phyloP scores from a whole-genome alignment of 345 rosid species.

The Citrus hindsii region DNA sequence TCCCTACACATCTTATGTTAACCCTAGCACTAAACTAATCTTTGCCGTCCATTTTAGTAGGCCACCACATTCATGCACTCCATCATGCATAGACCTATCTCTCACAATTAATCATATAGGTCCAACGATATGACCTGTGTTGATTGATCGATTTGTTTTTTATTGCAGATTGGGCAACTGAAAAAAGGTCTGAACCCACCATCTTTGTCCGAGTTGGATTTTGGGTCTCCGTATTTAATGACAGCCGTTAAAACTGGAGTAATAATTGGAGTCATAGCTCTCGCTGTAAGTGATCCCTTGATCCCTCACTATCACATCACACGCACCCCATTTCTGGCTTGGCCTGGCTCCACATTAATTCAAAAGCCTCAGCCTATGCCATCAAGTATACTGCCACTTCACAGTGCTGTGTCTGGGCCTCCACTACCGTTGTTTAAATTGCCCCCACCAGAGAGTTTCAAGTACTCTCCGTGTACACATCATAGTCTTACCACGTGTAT shows the following conservation, averaged over 20 bases:
- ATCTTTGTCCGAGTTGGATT: conserved; percentile 58
- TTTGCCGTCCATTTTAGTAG: not conserved
- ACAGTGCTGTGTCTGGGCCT: not conserved
- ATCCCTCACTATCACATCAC: not conserved
- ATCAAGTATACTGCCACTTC: not conserved
- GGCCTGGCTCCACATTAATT: not conserved
- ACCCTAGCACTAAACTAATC: not conserved
- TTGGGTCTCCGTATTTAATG: conserved; percentile 59
- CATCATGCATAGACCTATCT: not conserved
- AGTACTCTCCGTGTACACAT: too few relatives aligned
- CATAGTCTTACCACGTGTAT: too few relatives aligned
- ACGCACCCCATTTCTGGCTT: not conserved
- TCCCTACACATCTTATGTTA: not conserved
- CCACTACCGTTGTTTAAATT: not conserved
- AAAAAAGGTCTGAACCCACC: conserved; percentile 87
- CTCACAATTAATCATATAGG: not conserved
- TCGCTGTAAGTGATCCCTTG: conserved; percentile 53
- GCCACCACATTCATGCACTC: too few relatives aligned
- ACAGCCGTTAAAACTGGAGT: conserved; percentile 73
- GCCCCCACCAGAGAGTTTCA: too few relatives aligned
- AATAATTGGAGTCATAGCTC: conserved; percentile 82
- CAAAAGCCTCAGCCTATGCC: not conserved
- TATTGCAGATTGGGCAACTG: conserved; percentile 68
- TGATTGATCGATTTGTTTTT: not conserved
- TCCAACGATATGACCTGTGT: not conserved